phyloP scores from a whole-genome alignment of 768 basidiomycete species.

The Pholiota molesta region DNA sequence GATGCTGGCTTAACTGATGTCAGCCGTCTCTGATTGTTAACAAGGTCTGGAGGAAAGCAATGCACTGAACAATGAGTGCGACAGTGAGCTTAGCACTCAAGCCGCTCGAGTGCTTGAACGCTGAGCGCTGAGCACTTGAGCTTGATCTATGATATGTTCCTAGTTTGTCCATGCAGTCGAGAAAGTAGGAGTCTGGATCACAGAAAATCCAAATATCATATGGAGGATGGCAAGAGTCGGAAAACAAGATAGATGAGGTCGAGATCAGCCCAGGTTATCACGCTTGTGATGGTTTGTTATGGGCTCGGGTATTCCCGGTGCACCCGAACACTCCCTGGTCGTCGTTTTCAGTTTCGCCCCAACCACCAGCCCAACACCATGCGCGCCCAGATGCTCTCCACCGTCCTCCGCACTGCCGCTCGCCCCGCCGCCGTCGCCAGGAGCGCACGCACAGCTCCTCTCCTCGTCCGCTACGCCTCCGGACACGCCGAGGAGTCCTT shows the following conservation, averaged over 20 bases:
- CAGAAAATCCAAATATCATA: background rate
- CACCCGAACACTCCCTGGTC: constrained; percentile 31
- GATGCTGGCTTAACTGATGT: too few relatives aligned
- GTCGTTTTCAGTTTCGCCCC: constrained; percentile 23
- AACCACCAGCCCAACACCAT: constrained; percentile 39
- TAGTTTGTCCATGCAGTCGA: background rate
- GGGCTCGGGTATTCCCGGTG: constrained; percentile 31
- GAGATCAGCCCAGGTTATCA: constrained; percentile 7
- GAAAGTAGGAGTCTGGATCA: background rate
- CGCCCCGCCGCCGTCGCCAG: constrained; percentile 47
- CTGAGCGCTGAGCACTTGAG: background rate
- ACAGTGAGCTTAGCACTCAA: too few relatives aligned
- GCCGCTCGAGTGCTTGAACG: too few relatives aligned
- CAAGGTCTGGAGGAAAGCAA: background rate
- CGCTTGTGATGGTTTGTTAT: constrained; percentile 13
- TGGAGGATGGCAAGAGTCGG: background rate
- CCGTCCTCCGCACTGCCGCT: constrained; percentile 60
- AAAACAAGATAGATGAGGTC: background rate
- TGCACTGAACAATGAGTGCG: too few relatives aligned
- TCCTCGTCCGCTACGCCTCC: constrained; percentile 49
- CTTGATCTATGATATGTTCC: background rate
- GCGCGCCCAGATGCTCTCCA: constrained; percentile 62
- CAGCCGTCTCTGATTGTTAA: background rate
- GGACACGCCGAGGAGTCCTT: constrained; percentile 89
- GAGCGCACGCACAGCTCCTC: constrained; percentile 41